Conservation (phyloP, 2,329 filamentous ascomycete genomes). For the Diaporthe helianthi region DNA sequence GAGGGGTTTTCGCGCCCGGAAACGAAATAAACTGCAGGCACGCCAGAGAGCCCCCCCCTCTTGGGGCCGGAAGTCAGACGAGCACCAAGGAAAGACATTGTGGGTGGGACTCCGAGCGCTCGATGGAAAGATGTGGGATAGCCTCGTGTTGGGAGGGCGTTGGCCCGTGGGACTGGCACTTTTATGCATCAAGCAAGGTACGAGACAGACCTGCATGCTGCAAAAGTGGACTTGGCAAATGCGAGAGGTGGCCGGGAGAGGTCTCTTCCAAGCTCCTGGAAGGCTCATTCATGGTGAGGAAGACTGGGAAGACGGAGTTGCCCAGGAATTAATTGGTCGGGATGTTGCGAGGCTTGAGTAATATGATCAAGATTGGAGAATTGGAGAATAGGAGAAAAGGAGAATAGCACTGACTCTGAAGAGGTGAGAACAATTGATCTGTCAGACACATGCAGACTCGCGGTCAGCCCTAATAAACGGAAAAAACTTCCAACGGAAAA, state of each 20-base stretch:
- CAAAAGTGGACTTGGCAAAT: neutral
- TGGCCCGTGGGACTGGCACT: neutral
- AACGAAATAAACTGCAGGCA: neutral
- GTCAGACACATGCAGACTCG: no score
- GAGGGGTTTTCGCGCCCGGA: neutral
- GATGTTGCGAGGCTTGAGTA: no score
- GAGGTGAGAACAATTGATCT: conserved; percentile 13
- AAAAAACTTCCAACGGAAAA: neutral
- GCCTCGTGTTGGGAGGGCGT: neutral
- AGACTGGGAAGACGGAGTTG: neutral
- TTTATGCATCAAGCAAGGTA: conserved; percentile 11
- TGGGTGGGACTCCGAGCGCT: neutral
- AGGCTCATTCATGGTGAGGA: no score
- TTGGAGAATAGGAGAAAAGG: no score
- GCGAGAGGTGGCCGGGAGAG: neutral
- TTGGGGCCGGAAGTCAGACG: neutral
- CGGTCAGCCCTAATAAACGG: neutral
- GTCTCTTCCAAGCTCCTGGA: neutral
- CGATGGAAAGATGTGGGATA: neutral
- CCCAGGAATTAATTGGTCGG: neutral
- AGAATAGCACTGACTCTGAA: conserved; percentile 6
- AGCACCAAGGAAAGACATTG: neutral
- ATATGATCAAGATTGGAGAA: neutral
- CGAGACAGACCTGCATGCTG: conserved; percentile 10
- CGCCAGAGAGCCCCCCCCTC: neutral